Base-by-base conservation (phyloP, 306 rosid species). In the Clitoria ternatea region DNA sequence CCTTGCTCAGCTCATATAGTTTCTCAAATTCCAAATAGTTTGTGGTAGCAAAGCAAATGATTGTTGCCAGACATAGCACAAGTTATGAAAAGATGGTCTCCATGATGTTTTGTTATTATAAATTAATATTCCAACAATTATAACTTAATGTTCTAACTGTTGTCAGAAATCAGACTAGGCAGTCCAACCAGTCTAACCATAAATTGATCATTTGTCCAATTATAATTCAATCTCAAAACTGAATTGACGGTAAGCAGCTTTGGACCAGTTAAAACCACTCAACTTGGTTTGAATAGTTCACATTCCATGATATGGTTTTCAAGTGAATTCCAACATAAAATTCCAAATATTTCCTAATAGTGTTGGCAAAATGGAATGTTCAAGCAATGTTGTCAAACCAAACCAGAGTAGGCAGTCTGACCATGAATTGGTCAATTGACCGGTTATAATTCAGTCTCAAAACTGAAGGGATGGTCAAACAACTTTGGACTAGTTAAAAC, bases 11-110 rank as follows among this genome's bases (percentile, higher is more conserved):
- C 57, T 47, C 3, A 3, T n/a, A 29, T 63, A 32, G 40, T 22
- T 55, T 75, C 69, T 62, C 37, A 22, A 69, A 74, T 36, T 69
- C 19, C 40, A 37, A 6, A 10, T 12, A 9, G 56, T 29, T 63
- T 36, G 18, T 6, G 23, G 18, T 14, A 44, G 39, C 47, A 55
- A 64, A 45, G 61, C 20, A 63, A 1, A 55, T 3, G 40, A 45
- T 23, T 42, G 3, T 15, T 14, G 24, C 15, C 6, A 15, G 24
- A 56, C 42, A 30, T 14, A 55, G 56, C 55, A 71, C 3, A 57
- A 20, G 27, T 47, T 36, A 26, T 10, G 15, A 33, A n/a, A 65
- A 66, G n/a, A 72, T 9, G 24, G 32, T 27, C 6, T 24, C 27
- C 66, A 18, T 0, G 18, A 60, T 29, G 42, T 5, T 40, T 17